Evolutionary conservation across 2,329 filamentous ascomycete genomes (phyloP), one percentile per base, ranked within the genome.

Genomic region (Harringtonia lauricola): DNA sequence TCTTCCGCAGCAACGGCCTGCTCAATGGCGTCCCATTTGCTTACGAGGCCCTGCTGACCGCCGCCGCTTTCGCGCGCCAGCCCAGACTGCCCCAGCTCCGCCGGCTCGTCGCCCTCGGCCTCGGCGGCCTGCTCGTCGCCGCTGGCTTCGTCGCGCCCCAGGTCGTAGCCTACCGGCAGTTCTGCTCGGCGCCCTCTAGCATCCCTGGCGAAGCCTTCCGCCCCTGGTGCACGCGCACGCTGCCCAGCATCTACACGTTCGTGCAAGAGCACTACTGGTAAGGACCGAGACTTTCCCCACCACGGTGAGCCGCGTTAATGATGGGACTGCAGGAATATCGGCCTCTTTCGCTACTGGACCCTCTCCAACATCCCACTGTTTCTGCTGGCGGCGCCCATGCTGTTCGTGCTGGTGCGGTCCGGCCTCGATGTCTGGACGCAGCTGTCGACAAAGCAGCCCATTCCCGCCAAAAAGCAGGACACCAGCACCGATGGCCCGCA

Each of bases 231-330:
- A 58, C 62, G 18, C 70, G 67, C 17, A 59, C 64, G n/a, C 50
- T 89, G 13, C 92, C 92, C 4, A 94, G 87, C 59, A 89, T 98
- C 47, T 96, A 94, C 63, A 73, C 79, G 0, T 96, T 84, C 68
- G 90, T 96, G 2, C 92, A 98, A 59, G 71, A 72, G 37, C 70
- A 85, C 55, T 96, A 98, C 62, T 98, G 92, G 89, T 94, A 71
- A 60, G 78, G 62, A 15, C 42, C 22, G 13, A 7, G 15, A 24
- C 2, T 19, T 28, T 12, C 12, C 18, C 18, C 2, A 18, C 17
- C 12, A 15, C 18, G 8, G n/a, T 22, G 34, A 9, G 17, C 22
- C 24, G 22, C 34, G 28, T n/a, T n/a, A n/a, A n/a, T n/a, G n/a
- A n/a, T n/a, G n/a, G n/a, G n/a, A n/a, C 5, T 3, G 4, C 22